Base-by-base conservation (phyloP, 2,329 filamentous ascomycete genomes). In the Byssochlamys sp. region DNA sequence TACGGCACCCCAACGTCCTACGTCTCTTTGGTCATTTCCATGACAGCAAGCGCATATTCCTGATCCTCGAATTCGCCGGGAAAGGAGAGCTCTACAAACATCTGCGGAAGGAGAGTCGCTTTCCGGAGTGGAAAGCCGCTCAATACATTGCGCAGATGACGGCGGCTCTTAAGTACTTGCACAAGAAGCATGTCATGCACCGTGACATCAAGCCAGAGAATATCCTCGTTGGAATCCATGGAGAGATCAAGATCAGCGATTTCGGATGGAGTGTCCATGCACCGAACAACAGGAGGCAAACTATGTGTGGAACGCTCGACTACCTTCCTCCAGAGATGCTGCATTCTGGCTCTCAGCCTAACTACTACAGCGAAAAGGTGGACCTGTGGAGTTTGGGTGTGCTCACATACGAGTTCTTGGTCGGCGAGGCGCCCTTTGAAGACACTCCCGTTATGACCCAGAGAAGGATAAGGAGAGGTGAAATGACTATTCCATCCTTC, bases 311-410 rank as follows among this genome's bases (percentile, higher is more conserved):
- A 62, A 99, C 94, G 19, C 84, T 97, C 49, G 94, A 99, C 76
- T 99, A 99, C 73, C 83, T 99, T 14, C 94, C 94, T 2, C 94
- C 94, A 3, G 94, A 99, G 84, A 99, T 99, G 94, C 83, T 97
- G 73, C 89, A 87, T 73, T 84, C 86, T 3, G 88, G 89, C 51
- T 82, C 82, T 64, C 83, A 86, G 65, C 89, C 94, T 68, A 95
- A 94, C 76, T 95, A 82, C 70, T 97, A 97, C 76, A 89, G 84
- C 59, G 91, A 96, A 71, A 97, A 96, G 78, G 90, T 99, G 31
- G 94, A 99, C 71, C 77, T 97, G 60, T 99, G 94, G 94, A 94
- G 89, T 69, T 78, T 99, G 67, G 94, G 94, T 26, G 94, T 97
- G 25, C 75, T 99, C 74, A 95, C 88, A 1, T 99, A 97, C 67